Percentiles rank a stretch among this genome's conserved stretches.
These are phyloP conservation scores for Teunomyces kruisii DNA, from an alignment of 805 yeast species.

Conservation along the genomic window DNA sequence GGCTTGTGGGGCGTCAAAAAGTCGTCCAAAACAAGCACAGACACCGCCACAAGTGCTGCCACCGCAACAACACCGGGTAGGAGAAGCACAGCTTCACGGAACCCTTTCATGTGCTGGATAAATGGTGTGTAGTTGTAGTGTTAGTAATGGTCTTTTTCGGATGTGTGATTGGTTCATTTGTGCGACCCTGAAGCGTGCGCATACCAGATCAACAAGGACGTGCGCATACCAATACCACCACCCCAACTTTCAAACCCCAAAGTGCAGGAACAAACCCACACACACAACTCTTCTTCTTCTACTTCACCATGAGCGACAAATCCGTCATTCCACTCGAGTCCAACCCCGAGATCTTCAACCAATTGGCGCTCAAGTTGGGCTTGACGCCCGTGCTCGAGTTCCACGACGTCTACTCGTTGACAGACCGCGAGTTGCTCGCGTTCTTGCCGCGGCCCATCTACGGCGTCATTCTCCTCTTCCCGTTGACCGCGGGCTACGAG, in stretches of 20 bases:
- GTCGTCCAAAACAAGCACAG: background rate
- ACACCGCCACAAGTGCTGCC: background rate
- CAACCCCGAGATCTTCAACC: constrained; percentile 79
- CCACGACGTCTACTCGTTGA: constrained; percentile 80
- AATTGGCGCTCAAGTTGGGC: constrained; percentile 68
- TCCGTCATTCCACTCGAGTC: constrained; percentile 86
- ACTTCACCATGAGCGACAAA: constrained; percentile 1
- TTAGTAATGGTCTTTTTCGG: background rate
- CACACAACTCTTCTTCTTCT: background rate
- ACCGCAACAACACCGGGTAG: background rate
- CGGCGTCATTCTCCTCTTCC: constrained; percentile 79
- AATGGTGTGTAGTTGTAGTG: background rate
- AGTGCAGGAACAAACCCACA: background rate
- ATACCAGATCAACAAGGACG: background rate
- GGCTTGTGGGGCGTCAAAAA: constrained; percentile 9
- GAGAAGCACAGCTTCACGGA: constrained; percentile 3
- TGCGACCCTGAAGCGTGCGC: background rate
- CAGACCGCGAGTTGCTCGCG: constrained; percentile 76
- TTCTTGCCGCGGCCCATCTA: constrained; percentile 80
- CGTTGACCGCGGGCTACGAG: constrained; percentile 67
- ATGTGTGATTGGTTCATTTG: background rate
- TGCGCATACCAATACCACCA: background rate
- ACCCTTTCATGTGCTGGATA: background rate
- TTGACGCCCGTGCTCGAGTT: constrained; percentile 59
- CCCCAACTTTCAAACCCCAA: no score